phyloP scores from a whole-genome alignment of 176 grass and related monocot genomes.

The Zizania latifolia region DNA sequence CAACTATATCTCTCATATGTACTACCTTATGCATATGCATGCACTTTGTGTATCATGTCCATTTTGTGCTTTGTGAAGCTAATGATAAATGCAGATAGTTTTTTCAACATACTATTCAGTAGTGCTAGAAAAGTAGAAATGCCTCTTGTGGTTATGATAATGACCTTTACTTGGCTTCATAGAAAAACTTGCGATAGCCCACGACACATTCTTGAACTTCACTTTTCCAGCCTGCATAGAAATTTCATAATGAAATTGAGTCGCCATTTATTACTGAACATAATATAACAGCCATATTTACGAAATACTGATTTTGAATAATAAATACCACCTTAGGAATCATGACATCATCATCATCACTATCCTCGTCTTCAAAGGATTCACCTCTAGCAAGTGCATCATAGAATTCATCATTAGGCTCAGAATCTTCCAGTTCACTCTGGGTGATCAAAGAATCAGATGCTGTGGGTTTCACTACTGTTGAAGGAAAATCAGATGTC shows the following conservation, averaged over 20 bases:
- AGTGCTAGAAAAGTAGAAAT: neutral
- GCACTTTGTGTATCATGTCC: neutral
- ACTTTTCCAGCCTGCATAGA: slow-evolving; percentile 58
- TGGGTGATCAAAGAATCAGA: slow-evolving; percentile 45
- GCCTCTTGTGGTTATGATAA: slow-evolving; percentile 16
- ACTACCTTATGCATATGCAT: neutral
- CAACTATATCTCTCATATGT: neutral
- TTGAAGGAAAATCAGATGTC: slow-evolving; percentile 54
- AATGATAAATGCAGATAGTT: neutral
- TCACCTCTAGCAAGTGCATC: slow-evolving; percentile 74
- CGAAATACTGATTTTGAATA: slow-evolving; percentile 9
- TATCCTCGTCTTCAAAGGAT: slow-evolving; percentile 82
- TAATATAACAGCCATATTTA: neutral
- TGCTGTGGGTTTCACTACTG: slow-evolving; percentile 48
- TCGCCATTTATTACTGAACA: neutral
- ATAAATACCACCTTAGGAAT: slow-evolving; percentile 39
- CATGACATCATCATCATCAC: slow-evolving; percentile 46
- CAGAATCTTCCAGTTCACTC: slow-evolving; percentile 57
- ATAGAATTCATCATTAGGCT: slow-evolving; percentile 81
- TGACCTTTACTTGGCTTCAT: slow-evolving; percentile 71
- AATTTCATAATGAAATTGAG: slow-evolving; percentile 17
- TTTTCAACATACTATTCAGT: neutral
- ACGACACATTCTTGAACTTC: slow-evolving; percentile 91
- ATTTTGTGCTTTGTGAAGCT: neutral
- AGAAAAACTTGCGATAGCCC: slow-evolving; percentile 82